phyloP scores from a whole-genome alignment of 2,329 filamentous ascomycete genomes.

The Diplodia sapinea region DNA sequence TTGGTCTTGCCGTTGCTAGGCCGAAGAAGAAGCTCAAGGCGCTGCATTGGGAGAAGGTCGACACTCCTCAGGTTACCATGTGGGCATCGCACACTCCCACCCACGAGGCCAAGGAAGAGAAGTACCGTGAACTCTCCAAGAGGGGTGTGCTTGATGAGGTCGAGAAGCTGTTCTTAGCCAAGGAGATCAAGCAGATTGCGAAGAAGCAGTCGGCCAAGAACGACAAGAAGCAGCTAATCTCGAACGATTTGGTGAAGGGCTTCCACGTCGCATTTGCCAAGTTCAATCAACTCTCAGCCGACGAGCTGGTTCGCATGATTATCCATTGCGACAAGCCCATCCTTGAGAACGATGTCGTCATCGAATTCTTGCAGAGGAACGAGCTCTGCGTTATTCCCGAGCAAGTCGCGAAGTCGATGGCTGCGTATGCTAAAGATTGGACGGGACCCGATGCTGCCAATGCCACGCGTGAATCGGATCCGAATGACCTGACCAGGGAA shows the following conservation, averaged over 20 bases:
- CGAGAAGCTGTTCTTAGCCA: slow-evolving; percentile 95
- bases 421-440: slow-evolving; percentile 96
- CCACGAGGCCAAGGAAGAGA: slow-evolving; percentile 89
- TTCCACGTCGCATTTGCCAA: slow-evolving; percentile 83
- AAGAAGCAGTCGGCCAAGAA: slow-evolving; percentile 75
- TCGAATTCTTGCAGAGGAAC: slow-evolving; percentile 95
- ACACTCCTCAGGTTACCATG: slow-evolving; percentile 86
- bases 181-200: slow-evolving; percentile 90
- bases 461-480: slow-evolving; percentile 82
- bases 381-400: slow-evolving; percentile 92
- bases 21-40: slow-evolving; percentile 99
- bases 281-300: slow-evolving; percentile 81
- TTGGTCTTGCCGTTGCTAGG: slow-evolving; percentile 78
- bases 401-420: slow-evolving; percentile 88
- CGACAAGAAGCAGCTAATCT: slow-evolving; percentile 98
- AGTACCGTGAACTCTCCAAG: slow-evolving; percentile 89
- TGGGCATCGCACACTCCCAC: slow-evolving; percentile 89
- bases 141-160: slow-evolving; percentile 98
- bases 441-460: slow-evolving; percentile 82
- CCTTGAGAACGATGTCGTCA: slow-evolving; percentile 85
- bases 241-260: slow-evolving; percentile 69
- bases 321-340: slow-evolving; percentile 93
- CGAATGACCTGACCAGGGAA: slow-evolving; percentile 84
- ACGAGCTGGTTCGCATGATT: slow-evolving; percentile 89
- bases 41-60: slow-evolving; percentile 98